Conservation (phyloP, 345 rosid genomes). For the Syzygium grande region DNA sequence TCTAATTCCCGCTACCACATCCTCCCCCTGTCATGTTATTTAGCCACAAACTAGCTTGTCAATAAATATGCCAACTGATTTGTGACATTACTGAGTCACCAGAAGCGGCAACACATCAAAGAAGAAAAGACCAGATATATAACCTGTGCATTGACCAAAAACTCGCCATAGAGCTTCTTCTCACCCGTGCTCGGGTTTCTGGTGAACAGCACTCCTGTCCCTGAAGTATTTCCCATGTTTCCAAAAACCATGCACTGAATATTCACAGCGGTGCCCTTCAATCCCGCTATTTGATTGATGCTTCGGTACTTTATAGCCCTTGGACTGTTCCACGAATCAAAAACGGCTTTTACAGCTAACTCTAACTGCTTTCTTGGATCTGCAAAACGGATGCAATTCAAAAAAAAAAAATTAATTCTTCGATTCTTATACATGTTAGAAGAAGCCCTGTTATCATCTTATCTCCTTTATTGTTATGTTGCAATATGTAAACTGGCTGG, state of each 20-base stretch:
- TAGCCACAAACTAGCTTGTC: not conserved
- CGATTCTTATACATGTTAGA: not conserved
- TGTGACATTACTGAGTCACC: not conserved
- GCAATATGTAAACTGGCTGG: not conserved
- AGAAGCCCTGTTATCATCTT: not conserved
- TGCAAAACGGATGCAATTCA: not conserved
- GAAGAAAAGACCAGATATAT: not conserved
- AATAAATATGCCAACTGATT: not conserved
- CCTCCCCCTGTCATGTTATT: constrained; percentile 57
- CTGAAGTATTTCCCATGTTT: constrained; percentile 93
- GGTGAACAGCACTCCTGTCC: constrained; percentile 93
- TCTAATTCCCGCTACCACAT: constrained; percentile 94
- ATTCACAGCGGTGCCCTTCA: constrained; percentile 91
- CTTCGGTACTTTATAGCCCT: constrained; percentile 78
- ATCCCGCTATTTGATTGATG: constrained; percentile 83
- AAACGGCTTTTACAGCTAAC: constrained; percentile 70
- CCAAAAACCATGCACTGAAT: constrained; percentile 95
- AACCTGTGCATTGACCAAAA: constrained; percentile 91
- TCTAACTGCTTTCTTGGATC: constrained; percentile 74
- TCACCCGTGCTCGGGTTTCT: constrained; percentile 95
- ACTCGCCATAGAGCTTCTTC: constrained; percentile 89
- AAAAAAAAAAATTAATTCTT: not conserved
- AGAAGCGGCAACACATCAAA: not conserved
- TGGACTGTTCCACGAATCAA: constrained; percentile 91
- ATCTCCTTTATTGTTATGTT: not conserved